These are phyloP conservation scores for Plasmodium relictum DNA, from an alignment of 169 alveolate genomes.

Conservation along the genomic window DNA sequence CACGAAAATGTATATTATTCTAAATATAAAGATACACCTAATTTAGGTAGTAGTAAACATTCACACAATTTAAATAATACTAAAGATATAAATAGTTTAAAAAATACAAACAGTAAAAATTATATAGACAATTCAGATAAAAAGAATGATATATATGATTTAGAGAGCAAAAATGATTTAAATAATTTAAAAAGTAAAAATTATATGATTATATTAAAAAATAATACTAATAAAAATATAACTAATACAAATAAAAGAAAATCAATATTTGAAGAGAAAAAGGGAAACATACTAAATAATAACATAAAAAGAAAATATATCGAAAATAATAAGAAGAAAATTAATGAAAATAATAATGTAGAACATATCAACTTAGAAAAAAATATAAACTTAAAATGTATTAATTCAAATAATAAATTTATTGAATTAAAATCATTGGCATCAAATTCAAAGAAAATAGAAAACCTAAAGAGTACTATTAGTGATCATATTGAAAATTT, in stretches of 20 bases:
- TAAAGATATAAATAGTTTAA: background rate
- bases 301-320: background rate
- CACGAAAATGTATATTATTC: background rate
- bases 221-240: constrained; percentile 18
- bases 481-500: background rate
- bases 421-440: background rate
- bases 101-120: background rate
- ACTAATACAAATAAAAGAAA: constrained; percentile 26
- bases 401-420: background rate
- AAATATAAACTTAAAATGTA: background rate
- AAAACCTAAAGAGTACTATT: background rate
- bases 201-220: constrained; percentile 28
- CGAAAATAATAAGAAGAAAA: constrained; percentile 10
- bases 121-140: background rate
- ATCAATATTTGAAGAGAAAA: constrained; percentile 15
- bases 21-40: background rate
- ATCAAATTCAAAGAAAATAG: constrained; percentile 10
- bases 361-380: constrained; percentile 1
- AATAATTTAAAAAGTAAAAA: constrained; percentile 8
- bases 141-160: background rate
- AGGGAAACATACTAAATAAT: background rate
- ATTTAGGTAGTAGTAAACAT: no score
- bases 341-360: background rate
- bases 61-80: no score
- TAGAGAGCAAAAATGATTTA: background rate